Base-by-base conservation (phyloP, 2,329 filamentous ascomycete species). In the Cercospora zeae-maydis region DNA sequence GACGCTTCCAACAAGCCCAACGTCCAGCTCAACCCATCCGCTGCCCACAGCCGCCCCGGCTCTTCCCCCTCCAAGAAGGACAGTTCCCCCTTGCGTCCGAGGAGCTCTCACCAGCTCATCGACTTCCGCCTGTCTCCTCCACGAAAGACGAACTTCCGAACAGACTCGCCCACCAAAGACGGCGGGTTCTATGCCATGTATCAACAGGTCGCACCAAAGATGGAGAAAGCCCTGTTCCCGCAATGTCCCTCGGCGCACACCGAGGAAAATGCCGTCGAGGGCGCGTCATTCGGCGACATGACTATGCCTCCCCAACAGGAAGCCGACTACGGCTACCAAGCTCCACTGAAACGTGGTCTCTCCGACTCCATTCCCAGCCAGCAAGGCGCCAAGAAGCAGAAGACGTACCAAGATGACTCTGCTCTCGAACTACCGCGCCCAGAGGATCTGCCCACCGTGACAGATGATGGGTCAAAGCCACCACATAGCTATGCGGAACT, bases 401-500 rank as follows among this genome's bases (percentile, higher is more conserved):
- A 87, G 74, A 72, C 80, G 39, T 86, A 89, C 58, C 76, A 74
- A 52, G 74, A 76, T 33, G 78, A 82, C 62, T 76, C 69, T 19
- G 75, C 77, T 31, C 24, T 49, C 45, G 77, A 82, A 24, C 78
- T 93, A 4, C 90, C 92, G 3, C 82, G 88, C 53, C 88, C 88
- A 54, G 85, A 89, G 66, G 88, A 92, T n/a, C 95, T 96, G 80
- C 90, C 92, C 4, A 77, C 81, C 4, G 86, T 97, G 33, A 81
- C 88, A 62, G 95, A 98, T 73, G 92, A 97, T 74, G 93, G 93
- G 71, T 82, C 83, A 60, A 98, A 99, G 76, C 95, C 95, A 5
- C 85, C 87, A 4, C 92, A 93, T 77, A 98, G 93, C 79, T 99
- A 99, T 75, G 93, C 95, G 19, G 90, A 90, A 70, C 84, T 99